Evolutionary conservation across 192 early-diverging fungal species (phyloP).

Genomic region (Thamnidium elegans): DNA sequence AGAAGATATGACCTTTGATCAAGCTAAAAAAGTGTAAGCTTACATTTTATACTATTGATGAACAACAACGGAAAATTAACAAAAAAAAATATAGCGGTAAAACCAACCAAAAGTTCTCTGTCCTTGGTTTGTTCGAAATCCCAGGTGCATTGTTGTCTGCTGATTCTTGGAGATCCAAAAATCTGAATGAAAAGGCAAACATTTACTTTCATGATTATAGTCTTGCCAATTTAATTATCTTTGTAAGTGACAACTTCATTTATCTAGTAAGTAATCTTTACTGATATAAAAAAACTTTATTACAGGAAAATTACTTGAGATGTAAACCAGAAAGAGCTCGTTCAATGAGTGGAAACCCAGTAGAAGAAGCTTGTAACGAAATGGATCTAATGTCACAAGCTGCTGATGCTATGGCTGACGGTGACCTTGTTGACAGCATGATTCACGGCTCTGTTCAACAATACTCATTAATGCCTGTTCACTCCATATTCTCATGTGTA

Average conservation of each 20-base stretch:
- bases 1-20: slow-evolving; percentile 71
- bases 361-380: slow-evolving; percentile 30
- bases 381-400: slow-evolving; percentile 74
- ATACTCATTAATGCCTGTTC: slow-evolving; percentile 89
- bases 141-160: slow-evolving; percentile 59
- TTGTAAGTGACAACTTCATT: slow-evolving; percentile 42
- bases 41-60: not conserved
- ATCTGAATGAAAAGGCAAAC: slow-evolving; percentile 77
- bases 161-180: slow-evolving; percentile 36
- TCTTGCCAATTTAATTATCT: slow-evolving; percentile 90
- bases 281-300: not conserved
- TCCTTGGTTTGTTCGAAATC: slow-evolving; percentile 73
- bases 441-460: slow-evolving; percentile 72
- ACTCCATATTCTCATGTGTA: slow-evolving; percentile 81
- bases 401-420: slow-evolving; percentile 81
- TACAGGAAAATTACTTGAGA: slow-evolving; percentile 40
- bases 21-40: slow-evolving; percentile 70
- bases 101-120: slow-evolving; percentile 29
- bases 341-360: too few relatives aligned
- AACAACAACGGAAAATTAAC: not conserved
- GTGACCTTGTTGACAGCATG: slow-evolving; percentile 73
- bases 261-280: not conserved
- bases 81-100: slow-evolving; percentile 24
- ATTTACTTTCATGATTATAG: slow-evolving; percentile 89
- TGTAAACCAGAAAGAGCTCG: slow-evolving; percentile 17